A percentile compares a stretch with the other conserved stretches of the same genome.
phyloP scores from a whole-genome alignment of 768 basidiomycete genomes.

The Leccinum fibrillosum region DNA sequence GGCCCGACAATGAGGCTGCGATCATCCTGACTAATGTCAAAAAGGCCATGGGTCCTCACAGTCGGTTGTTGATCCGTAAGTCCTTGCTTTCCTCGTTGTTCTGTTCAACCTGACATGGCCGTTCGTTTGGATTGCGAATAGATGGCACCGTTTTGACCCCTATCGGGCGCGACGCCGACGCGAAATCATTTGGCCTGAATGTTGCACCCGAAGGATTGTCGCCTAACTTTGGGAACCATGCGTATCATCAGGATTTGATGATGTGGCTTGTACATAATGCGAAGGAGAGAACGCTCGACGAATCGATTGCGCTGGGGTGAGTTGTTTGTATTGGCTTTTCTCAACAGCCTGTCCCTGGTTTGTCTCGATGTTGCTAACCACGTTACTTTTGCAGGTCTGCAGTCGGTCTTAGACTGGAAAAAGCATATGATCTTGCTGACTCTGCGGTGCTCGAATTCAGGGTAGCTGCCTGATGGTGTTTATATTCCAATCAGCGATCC shows the following conservation, averaged over 20 bases:
- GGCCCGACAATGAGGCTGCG: conserved; percentile 33
- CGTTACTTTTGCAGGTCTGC: not conserved
- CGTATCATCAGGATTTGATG: conserved; percentile 43
- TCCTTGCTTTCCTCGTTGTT: not conserved
- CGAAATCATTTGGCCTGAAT: conserved; percentile 9
- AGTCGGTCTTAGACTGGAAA: not conserved
- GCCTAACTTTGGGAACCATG: conserved; percentile 43
- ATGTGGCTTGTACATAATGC: conserved; percentile 45
- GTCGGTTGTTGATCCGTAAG: conserved; percentile 34
- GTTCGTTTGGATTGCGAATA: not conserved
- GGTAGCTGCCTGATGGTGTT: not conserved
- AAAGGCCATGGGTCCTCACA: conserved; percentile 27
- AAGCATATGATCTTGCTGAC: not conserved
- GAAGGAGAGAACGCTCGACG: conserved; percentile 39
- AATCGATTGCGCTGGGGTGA: not conserved
- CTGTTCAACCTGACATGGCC: not conserved
- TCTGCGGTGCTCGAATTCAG: not conserved
- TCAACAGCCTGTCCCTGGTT: not conserved
- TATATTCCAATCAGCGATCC: too few relatives aligned
- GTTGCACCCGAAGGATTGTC: conserved; percentile 43
- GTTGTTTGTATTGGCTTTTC: not conserved
- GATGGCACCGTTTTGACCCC: conserved; percentile 20
- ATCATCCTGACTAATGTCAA: conserved; percentile 30
- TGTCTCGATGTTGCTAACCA: not conserved
- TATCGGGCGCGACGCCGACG: conserved; percentile 5